These are phyloP conservation scores for Globisporangium radiosum DNA, from an alignment of 352 stramenopile species.

Conservation along the genomic window DNA sequence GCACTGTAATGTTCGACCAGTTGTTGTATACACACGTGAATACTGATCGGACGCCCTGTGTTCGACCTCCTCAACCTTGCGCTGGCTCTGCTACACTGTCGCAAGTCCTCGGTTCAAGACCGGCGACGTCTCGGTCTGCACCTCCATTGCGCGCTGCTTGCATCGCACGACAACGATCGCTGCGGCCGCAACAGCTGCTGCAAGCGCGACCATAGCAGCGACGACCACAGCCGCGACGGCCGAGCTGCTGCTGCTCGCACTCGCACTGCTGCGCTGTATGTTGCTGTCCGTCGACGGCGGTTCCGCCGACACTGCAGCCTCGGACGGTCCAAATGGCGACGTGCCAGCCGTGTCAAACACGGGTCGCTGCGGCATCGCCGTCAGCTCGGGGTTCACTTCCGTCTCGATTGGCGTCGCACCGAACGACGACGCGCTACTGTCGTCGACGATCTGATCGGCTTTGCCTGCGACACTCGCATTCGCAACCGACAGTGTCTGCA, in stretches of 20 bases:
- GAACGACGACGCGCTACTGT: neutral
- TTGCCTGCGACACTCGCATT: neutral
- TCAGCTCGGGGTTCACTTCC: neutral
- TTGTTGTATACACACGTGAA: no score
- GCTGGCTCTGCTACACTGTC: slow-evolving; percentile 10
- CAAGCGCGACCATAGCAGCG: slow-evolving; percentile 9
- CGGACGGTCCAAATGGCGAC: neutral
- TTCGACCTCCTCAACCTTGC: neutral
- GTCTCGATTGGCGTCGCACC: neutral
- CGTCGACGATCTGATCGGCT: neutral
- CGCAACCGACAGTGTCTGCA: slow-evolving; percentile 2
- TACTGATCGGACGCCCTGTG: no score
- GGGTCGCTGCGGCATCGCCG: neutral
- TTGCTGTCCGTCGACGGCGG: neutral
- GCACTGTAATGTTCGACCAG: no score
- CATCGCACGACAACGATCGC: slow-evolving; percentile 25
- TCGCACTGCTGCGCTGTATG: slow-evolving; percentile 2
- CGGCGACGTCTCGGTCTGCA: slow-evolving; percentile 21
- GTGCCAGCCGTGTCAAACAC: neutral
- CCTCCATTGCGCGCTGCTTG: slow-evolving; percentile 26
- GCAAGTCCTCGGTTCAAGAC: slow-evolving; percentile 12
- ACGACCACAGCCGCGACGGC: slow-evolving; percentile 8
- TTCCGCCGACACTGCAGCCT: neutral
- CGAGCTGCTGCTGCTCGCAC: neutral
- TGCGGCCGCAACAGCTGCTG: slow-evolving; percentile 10